Conservation (phyloP, 2,329 filamentous ascomycete species). For the Hymenoscyphus occultus region DNA sequence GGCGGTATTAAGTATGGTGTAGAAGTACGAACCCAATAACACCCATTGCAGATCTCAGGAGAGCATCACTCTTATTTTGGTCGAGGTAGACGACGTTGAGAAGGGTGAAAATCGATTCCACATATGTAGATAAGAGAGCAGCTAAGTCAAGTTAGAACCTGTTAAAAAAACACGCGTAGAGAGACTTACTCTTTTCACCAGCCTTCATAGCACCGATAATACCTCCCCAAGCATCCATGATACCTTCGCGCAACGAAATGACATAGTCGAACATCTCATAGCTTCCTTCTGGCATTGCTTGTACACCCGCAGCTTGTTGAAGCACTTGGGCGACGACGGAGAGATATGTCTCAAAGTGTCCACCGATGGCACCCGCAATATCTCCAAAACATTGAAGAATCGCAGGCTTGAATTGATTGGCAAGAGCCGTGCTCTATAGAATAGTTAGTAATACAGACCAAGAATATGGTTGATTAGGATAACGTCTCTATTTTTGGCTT, state of each 20-base stretch:
- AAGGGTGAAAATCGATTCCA: slow-evolving; percentile 83
- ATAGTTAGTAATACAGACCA: slow-evolving; percentile 35
- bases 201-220: slow-evolving; percentile 92
- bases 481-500: not conserved
- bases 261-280: slow-evolving; percentile 98
- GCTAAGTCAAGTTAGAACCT: slow-evolving; percentile 48
- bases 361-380: slow-evolving; percentile 90
- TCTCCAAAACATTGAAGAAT: slow-evolving; percentile 98
- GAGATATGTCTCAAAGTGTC: slow-evolving; percentile 89
- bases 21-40: slow-evolving; percentile 75
- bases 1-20: not conserved
- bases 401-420: slow-evolving; percentile 96
- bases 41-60: slow-evolving; percentile 94
- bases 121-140: slow-evolving; percentile 68
- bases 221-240: slow-evolving; percentile 98
- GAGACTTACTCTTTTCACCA: slow-evolving; percentile 66
- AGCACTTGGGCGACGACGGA: slow-evolving; percentile 89
- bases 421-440: slow-evolving; percentile 71
- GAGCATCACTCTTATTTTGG: slow-evolving; percentile 81
- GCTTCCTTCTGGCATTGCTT: slow-evolving; percentile 72
- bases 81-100: slow-evolving; percentile 79
- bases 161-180: not conserved
- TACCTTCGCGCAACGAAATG: slow-evolving; percentile 89
- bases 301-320: slow-evolving; percentile 85
- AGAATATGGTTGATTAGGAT: not conserved